Conservation (phyloP, 495 filamentous ascomycete genomes). For the Aspergillus campestris region DNA sequence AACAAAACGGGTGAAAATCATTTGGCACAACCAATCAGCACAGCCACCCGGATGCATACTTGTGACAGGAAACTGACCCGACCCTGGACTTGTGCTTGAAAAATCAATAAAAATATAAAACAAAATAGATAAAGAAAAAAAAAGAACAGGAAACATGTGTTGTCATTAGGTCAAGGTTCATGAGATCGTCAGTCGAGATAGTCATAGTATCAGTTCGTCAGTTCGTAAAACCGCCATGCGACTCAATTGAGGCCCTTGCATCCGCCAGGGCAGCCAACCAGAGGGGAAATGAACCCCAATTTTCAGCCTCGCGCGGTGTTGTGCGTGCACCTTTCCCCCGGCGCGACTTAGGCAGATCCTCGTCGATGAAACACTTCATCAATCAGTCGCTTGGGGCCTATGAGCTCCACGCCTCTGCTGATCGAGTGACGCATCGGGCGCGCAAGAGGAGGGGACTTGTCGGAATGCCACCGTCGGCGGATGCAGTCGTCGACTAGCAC, state of each 20-base stretch:
- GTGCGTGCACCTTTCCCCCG: no score
- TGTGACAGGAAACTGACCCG: not conserved
- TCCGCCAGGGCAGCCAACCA: no score
- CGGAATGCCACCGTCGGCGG: constrained; percentile 65
- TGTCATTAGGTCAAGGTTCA: not conserved
- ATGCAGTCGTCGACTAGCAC: constrained; percentile 90
- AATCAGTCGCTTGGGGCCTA: constrained; percentile 65
- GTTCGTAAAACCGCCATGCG: not conserved
- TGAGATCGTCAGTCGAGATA: not conserved
- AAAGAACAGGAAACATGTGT: constrained; percentile 2
- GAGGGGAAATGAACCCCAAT: no score
- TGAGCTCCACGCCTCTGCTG: constrained; percentile 53
- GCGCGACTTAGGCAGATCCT: constrained; percentile 23
- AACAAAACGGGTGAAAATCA: no score
- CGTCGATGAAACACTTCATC: constrained; percentile 68
- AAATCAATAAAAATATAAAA: constrained; percentile 1
- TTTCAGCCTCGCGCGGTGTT: no score
- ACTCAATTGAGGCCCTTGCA: no score
- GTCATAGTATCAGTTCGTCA: not conserved
- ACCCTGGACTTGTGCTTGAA: not conserved
- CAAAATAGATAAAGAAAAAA: not conserved
- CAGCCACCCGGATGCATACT: no score
- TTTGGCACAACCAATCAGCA: no score
- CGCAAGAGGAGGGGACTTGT: constrained; percentile 48
- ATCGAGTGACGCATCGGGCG: constrained; percentile 49